Base-by-base conservation (phyloP, 2,329 filamentous ascomycete species). In the Nothophoma quercina region DNA sequence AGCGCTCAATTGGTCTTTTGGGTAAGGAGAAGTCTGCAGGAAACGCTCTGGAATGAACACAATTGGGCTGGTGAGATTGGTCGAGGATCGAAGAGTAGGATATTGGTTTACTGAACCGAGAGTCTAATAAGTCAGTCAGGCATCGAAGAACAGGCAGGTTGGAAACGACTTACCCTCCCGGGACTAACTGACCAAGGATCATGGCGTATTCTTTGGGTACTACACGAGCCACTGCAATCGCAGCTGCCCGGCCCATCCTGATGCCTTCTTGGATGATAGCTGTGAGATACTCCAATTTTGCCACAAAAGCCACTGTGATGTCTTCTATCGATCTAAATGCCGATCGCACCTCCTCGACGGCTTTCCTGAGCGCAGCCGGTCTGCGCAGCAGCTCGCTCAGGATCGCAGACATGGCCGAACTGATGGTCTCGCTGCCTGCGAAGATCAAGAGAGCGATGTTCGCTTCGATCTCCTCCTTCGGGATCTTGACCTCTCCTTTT, bases 351-450 rank as follows among this genome's bases (percentile, higher is more conserved):
- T 71, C 72, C 3, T 43, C 10, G 2, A 57, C 59, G 1, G 71
- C 51, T 5, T 59, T 55, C 13, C 61, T 34, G 29, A 75, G 35
- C 0, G 59, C 66, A 4, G 55, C 63, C 8, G 43, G 62, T 18
- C 63, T 63, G 32, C 60, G 67, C 9, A 75, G 51, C 1, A 77
- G 56, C 38, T 71, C 55, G 9, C 58, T 73, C 0, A 71, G 60
- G 2, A 70, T 64, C 0, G 69, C 76, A 3, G 65, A 65, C 7
- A 80, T 58, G 2, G 72, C 56, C 12, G 67, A 76, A 0, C 76
- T 76, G 0, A 72, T 72, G 0, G 78, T 80, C 45, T 80, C 77
- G 42, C 71, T 76, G 0, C 76, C 78, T 1, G 77, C 79, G n/a
- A 77, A 59, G 6, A 78, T 73, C 12, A 79, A 19, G 15, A 39